Conservation (phyloP, 2,329 filamentous ascomycete genomes). For the Penicillium sclerotigenum region DNA sequence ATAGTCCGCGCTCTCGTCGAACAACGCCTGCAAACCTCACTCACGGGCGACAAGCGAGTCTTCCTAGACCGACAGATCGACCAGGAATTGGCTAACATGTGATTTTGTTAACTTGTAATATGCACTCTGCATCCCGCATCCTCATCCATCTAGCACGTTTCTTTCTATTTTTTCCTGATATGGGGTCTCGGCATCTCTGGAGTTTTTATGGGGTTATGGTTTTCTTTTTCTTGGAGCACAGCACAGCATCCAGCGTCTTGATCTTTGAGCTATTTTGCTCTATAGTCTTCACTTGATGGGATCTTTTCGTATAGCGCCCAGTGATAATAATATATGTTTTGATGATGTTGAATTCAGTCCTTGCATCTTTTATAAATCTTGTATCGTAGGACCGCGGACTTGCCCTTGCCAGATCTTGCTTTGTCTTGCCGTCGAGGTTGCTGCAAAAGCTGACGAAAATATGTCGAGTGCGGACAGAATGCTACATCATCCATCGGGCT, state of each 20-base stretch:
- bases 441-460: not conserved
- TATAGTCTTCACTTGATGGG: slow-evolving; percentile 4
- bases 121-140: slow-evolving; percentile 14
- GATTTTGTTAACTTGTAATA: slow-evolving; percentile 29
- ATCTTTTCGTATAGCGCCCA: not conserved
- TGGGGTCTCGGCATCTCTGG: slow-evolving; percentile 24
- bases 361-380: not conserved
- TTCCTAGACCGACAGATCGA: slow-evolving; percentile 95
- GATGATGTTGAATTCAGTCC: not conserved
- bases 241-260: slow-evolving; percentile 10
- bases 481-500: too few relatives aligned
- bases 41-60: slow-evolving; percentile 77
- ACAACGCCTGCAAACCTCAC: slow-evolving; percentile 85
- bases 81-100: slow-evolving; percentile 90
- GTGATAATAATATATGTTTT: slow-evolving; percentile 5
- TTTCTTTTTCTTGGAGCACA: not conserved
- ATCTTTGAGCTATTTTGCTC: slow-evolving; percentile 1
- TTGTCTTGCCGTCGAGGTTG: not conserved
- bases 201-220: slow-evolving; percentile 13
- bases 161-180: not conserved
- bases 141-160: slow-evolving; percentile 9
- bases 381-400: not conserved
- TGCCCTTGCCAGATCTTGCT: not conserved
- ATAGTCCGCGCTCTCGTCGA: slow-evolving; percentile 79
- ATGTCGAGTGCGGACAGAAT: not conserved